A percentile compares a stretch with the other conserved stretches of the same genome.
phyloP scores from a whole-genome alignment of 208 protist genomes.

The Acanthamoeba lugdunensis region DNA sequence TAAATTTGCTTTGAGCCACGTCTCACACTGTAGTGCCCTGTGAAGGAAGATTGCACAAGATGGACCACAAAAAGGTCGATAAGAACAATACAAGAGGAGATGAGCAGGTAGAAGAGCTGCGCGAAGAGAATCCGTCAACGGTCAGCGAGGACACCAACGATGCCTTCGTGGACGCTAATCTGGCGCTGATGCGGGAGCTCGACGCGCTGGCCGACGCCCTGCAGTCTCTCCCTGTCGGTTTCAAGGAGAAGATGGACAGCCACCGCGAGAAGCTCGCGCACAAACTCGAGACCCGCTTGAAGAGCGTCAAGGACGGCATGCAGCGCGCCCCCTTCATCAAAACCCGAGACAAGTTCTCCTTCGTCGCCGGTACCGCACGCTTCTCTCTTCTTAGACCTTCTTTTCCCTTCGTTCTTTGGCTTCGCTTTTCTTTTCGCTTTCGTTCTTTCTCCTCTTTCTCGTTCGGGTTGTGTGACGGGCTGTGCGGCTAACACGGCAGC shows the following conservation, averaged over 20 bases:
- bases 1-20: too few species aligned
- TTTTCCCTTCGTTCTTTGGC: not conserved
- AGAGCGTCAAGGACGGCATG: constrained; percentile 60
- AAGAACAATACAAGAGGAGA: not conserved
- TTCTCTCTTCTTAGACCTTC: not conserved
- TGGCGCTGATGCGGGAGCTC: constrained; percentile 34
- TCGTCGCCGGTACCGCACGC: constrained; percentile 1
- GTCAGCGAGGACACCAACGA: constrained; percentile 55
- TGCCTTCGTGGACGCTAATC: constrained; percentile 57
- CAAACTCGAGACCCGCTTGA: constrained; percentile 6
- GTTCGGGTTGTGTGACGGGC: too few species aligned
- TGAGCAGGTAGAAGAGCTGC: not conserved
- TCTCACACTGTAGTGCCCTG: not conserved
- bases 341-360: constrained; percentile 63
- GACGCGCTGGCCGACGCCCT: constrained; percentile 38
- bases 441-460: not conserved
- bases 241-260: constrained; percentile 53
- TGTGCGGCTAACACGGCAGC: not conserved
- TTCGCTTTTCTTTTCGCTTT: not conserved
- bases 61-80: not conserved
- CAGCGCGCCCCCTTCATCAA: constrained; percentile 61
- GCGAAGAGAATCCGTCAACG: not conserved
- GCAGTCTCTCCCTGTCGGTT: not conserved
- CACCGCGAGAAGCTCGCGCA: constrained; percentile 42
- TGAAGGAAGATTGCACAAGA: not conserved